phyloP scores from a whole-genome alignment of 176 grass and related monocot species.

The Puya raimondii region DNA sequence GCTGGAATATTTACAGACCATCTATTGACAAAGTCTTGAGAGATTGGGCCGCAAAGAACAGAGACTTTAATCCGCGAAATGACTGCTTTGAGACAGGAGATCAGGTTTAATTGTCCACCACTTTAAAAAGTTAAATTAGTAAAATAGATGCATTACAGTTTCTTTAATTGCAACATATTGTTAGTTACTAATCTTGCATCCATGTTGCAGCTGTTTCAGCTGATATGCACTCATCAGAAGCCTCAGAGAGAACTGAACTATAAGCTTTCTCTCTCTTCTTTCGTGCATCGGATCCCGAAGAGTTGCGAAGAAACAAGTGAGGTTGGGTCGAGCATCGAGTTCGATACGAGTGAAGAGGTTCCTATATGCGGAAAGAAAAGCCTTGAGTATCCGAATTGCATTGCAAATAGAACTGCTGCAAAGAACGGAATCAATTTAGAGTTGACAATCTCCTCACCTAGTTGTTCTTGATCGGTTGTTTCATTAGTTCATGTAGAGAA shows the following conservation, averaged over 20 bases:
- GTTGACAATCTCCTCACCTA: constrained; percentile 4
- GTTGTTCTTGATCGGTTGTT: not conserved
- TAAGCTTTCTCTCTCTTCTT: not conserved
- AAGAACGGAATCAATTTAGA: not conserved
- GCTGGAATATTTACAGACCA: not conserved
- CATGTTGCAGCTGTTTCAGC: not conserved
- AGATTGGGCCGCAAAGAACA: constrained; percentile 5
- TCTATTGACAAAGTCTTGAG: constrained; percentile 1
- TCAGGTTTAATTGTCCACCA: not conserved
- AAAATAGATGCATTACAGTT: no score
- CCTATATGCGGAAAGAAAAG: not conserved
- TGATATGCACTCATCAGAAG: no score
- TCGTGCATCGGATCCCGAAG: not conserved
- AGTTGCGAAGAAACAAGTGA: constrained; percentile 6
- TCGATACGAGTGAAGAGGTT: not conserved
- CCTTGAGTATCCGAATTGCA: not conserved
- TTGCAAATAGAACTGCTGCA: not conserved
- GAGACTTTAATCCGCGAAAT: not conserved
- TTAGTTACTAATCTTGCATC: not conserved
- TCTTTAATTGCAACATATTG: no score
- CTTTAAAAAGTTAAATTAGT: not conserved
- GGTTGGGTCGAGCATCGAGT: constrained; percentile 9
- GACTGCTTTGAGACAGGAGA: not conserved
- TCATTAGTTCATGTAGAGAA: not conserved
- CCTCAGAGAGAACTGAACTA: not conserved